Percentiles rank a stretch among this genome's conserved stretches.
phyloP scores from a whole-genome alignment of 257 asterid genomes.

The Phtheirospermum japonicum region DNA sequence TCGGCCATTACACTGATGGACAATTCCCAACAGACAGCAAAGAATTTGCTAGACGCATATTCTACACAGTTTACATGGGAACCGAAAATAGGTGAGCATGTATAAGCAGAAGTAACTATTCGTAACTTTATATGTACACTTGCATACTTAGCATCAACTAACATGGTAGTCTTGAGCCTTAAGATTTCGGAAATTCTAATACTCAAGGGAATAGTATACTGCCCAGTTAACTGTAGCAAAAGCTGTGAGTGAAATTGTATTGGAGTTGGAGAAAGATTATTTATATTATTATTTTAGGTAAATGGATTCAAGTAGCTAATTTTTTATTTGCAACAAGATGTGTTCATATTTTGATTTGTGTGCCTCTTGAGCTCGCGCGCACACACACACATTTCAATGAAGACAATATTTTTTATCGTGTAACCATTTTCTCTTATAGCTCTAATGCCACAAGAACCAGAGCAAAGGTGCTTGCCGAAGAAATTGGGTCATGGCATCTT shows the following conservation, averaged over 20 bases:
- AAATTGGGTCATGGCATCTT: slow-evolving; percentile 96
- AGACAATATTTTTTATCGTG: slow-evolving; percentile 18
- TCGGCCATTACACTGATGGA: slow-evolving; percentile 77
- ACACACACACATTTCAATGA: not conserved
- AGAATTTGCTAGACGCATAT: slow-evolving; percentile 87
- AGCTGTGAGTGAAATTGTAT: too few relatives aligned
- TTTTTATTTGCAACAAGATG: not conserved
- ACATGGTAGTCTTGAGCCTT: not conserved
- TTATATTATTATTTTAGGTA: not conserved
- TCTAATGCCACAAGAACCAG: slow-evolving; percentile 69
- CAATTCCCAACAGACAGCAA: slow-evolving; percentile 78
- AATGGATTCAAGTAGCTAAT: slow-evolving; percentile 11
- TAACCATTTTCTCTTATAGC: slow-evolving; percentile 43
- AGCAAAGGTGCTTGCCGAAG: slow-evolving; percentile 85
- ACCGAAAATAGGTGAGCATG: slow-evolving; percentile 79
- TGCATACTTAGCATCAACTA: slow-evolving; percentile 5
- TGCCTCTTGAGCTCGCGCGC: slow-evolving; percentile 14
- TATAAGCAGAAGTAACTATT: slow-evolving; percentile 2
- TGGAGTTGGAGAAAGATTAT: slow-evolving; percentile 7
- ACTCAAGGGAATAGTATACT: too few relatives aligned
- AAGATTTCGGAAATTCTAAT: slow-evolving; percentile 14
- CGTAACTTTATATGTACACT: not conserved
- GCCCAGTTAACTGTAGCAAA: too few relatives aligned
- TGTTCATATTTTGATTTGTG: slow-evolving; percentile 17
- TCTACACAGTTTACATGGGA: slow-evolving; percentile 93